Evolutionary conservation across 2,329 filamentous ascomycete genomes (phyloP).

Genomic region (Penicillium paneum): DNA sequence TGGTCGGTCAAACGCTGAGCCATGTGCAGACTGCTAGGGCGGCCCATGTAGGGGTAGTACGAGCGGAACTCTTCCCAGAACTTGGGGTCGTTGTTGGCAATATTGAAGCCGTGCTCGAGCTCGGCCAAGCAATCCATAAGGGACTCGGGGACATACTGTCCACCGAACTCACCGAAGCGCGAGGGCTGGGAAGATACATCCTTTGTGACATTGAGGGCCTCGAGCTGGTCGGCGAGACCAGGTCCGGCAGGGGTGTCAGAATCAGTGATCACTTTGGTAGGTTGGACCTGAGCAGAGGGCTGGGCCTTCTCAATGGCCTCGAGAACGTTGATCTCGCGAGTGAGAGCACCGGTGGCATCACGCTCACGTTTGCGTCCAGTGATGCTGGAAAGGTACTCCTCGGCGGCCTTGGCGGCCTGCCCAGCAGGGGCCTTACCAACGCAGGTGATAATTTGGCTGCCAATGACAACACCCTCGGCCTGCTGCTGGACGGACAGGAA

Average conservation of each 20-base stretch:
- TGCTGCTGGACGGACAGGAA: conserved; percentile 80
- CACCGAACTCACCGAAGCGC: conserved; percentile 92
- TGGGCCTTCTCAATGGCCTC: conserved; percentile 63
- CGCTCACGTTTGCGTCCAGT: conserved; percentile 55
- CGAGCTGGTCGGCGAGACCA: conserved; percentile 76
- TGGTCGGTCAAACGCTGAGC: conserved; percentile 84
- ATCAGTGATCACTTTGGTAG: conserved; percentile 65
- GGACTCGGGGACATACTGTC: conserved; percentile 95
- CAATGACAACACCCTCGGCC: conserved; percentile 93
- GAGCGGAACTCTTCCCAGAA: conserved; percentile 98
- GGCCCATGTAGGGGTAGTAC: conserved; percentile 96
- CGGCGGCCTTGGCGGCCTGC: conserved; percentile 67
- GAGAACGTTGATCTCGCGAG: conserved; percentile 66
- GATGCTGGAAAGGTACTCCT: conserved; percentile 80
- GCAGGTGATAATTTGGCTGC: conserved; percentile 87
- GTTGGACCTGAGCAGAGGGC: conserved; percentile 47
- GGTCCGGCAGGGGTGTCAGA: conserved; percentile 55
- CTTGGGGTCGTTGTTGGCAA: conserved; percentile 77
- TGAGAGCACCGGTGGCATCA: conserved; percentile 46
- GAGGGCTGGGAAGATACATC: conserved; percentile 64
- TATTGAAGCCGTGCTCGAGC: conserved; percentile 85
- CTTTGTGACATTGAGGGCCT: conserved; percentile 68
- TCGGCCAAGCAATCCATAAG: conserved; percentile 95
- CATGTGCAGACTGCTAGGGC: conserved; percentile 85
- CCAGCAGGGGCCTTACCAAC: conserved; percentile 67